These are phyloP conservation scores for Xylariaceae sp. DNA, from an alignment of 2,329 filamentous ascomycete species.

Conservation along the genomic window DNA sequence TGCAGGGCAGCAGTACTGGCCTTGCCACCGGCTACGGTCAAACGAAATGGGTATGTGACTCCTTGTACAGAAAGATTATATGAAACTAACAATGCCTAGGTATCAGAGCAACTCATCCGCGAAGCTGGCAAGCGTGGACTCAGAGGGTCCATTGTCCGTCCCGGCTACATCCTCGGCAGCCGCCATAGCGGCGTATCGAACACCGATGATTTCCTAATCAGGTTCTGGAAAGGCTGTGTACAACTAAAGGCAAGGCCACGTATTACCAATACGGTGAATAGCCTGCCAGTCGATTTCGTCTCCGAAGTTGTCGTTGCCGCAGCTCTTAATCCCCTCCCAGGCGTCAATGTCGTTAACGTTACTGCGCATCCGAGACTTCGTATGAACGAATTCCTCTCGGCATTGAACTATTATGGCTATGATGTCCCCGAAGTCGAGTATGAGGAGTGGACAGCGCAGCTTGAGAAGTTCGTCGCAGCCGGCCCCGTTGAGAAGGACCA, in stretches of 20 bases:
- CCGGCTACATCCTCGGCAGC: constrained; percentile 84
- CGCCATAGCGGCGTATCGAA: constrained; percentile 69
- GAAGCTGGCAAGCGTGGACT: constrained; percentile 80
- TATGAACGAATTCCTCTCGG: constrained; percentile 76
- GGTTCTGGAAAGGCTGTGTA: constrained; percentile 84
- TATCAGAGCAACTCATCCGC: constrained; percentile 66
- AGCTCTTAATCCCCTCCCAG: constrained; percentile 57
- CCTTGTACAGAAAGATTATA: no score
- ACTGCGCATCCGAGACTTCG: constrained; percentile 78
- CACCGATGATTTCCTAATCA: constrained; percentile 88
- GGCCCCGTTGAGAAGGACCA: constrained; percentile 56
- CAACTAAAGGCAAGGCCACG: constrained; percentile 74
- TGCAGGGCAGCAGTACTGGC: constrained; percentile 74
- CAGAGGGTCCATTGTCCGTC: constrained; percentile 72
- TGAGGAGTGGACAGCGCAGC: constrained; percentile 64
- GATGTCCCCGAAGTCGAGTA: constrained; percentile 68
- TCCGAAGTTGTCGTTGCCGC: constrained; percentile 77
- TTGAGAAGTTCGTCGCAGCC: constrained; percentile 69
- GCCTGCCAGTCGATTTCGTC: constrained; percentile 67
- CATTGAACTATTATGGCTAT: constrained; percentile 75
- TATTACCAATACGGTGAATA: constrained; percentile 85
- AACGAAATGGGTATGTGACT: constrained; percentile 65
- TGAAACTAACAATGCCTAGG: constrained; percentile 38
- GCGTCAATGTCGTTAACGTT: constrained; percentile 68
- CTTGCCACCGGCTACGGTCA: constrained; percentile 90